phyloP scores from a whole-genome alignment of 257 asterid genomes.

The Solanum acaule region DNA sequence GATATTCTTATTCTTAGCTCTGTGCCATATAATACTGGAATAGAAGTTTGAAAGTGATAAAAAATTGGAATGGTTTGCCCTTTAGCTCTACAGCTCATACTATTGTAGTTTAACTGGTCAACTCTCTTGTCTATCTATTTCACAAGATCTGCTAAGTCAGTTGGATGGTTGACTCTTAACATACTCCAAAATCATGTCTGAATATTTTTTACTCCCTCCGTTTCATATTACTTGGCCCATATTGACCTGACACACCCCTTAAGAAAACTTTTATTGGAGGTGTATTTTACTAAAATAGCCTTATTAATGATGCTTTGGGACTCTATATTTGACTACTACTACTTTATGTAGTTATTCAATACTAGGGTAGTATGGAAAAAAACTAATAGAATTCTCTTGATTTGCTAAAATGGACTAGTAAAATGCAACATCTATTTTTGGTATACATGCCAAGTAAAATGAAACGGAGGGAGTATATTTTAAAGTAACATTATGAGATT shows the following conservation, averaged over 20 bases:
- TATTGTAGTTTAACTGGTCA: background rate
- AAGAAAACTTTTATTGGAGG: background rate
- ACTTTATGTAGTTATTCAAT: background rate
- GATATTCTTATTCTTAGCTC: background rate
- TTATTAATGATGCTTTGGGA: background rate
- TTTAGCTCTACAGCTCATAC: too few species aligned
- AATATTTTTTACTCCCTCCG: background rate
- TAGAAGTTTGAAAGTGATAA: background rate
- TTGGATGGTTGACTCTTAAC: background rate
- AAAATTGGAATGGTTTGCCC: background rate
- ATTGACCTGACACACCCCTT: background rate
- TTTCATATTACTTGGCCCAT: background rate
- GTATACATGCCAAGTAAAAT: background rate
- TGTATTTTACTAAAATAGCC: background rate
- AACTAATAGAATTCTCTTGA: background rate
- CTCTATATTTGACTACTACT: background rate
- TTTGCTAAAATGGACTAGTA: background rate
- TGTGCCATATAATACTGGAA: background rate
- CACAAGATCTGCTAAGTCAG: background rate
- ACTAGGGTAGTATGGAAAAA: background rate
- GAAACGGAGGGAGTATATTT: background rate
- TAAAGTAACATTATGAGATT: background rate
- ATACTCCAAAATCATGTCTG: background rate
- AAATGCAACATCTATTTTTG: background rate
- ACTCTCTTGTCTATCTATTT: background rate